Evolutionary conservation across 106 monocot species (phyloP).

Genomic region (Platanthera zijinensis): DNA sequence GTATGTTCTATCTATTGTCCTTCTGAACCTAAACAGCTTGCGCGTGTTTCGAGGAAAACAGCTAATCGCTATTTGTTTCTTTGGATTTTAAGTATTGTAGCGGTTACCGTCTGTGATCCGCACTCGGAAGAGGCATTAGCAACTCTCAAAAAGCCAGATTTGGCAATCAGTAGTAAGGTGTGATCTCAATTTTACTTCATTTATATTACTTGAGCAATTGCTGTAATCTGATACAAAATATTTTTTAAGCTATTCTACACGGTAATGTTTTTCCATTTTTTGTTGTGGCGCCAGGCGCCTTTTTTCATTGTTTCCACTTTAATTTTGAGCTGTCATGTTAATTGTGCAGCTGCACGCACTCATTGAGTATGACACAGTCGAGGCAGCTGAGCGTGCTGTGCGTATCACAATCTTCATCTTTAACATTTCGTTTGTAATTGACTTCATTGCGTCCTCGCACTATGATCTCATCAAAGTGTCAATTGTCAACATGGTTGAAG

Average conservation of each 20-base stretch:
- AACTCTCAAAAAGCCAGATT: slow-evolving; percentile 16
- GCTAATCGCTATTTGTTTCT: background rate
- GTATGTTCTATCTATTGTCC: slow-evolving; percentile 22
- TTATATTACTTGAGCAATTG: background rate
- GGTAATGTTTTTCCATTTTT: background rate
- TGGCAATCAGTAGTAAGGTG: slow-evolving; percentile 51
- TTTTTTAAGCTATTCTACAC: background rate
- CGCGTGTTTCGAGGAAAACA: background rate
- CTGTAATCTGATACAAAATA: background rate
- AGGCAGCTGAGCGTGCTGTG: slow-evolving; percentile 76
- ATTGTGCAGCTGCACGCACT: slow-evolving; percentile 65
- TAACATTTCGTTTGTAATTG: background rate
- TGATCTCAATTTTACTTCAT: background rate
- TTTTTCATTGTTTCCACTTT: background rate
- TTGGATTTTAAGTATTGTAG: slow-evolving; percentile 40
- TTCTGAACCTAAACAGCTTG: background rate
- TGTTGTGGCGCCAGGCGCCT: background rate
- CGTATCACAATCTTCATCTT: slow-evolving; percentile 11
- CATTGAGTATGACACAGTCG: slow-evolving; percentile 62
- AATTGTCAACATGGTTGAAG: slow-evolving; percentile 18
- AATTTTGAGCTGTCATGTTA: background rate
- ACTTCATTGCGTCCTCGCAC: no score
- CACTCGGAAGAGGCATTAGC: slow-evolving; percentile 21
- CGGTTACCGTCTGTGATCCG: slow-evolving; percentile 55
- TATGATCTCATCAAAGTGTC: background rate